A percentile compares a stretch with the other conserved stretches of the same genome.
phyloP scores from a whole-genome alignment of 23 red algal species.

The Rhodosorus marinus region DNA sequence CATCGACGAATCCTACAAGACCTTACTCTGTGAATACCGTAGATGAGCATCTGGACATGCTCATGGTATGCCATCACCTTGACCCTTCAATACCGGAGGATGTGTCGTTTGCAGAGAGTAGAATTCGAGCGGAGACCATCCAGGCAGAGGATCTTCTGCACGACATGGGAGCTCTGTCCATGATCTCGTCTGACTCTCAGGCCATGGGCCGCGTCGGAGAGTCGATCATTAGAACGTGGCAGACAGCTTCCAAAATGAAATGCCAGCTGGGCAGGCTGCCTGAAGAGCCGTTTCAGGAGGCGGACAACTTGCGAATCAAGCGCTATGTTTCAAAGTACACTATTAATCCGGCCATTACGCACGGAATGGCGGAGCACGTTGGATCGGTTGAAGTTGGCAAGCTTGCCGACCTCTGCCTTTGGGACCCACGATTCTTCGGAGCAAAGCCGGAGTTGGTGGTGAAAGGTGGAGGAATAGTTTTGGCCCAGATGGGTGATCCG shows the following conservation, averaged over 20 bases:
- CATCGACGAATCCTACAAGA: constrained; percentile 1
- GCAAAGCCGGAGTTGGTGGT: background rate
- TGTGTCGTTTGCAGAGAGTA: background rate
- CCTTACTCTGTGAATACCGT: constrained; percentile 4
- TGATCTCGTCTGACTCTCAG: constrained; percentile 3
- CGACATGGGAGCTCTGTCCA: constrained; percentile 2
- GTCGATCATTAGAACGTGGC: background rate
- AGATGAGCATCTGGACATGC: constrained; percentile 7
- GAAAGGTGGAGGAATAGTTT: constrained; percentile 2
- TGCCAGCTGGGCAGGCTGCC: background rate
- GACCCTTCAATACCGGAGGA: constrained; percentile 1
- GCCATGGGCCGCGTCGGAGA: constrained; percentile 6
- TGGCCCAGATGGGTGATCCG: background rate
- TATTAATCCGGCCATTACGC: constrained; percentile 4
- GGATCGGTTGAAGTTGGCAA: constrained; percentile 1
- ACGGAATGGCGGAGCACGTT: background rate
- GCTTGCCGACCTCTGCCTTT: constrained; percentile 1
- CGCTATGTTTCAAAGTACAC: constrained; percentile 9
- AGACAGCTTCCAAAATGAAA: constrained; percentile 2
- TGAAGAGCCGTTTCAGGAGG: background rate
- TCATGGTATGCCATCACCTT: constrained; percentile 6
- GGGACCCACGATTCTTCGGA: constrained; percentile 5
- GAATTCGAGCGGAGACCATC: constrained; percentile 1
- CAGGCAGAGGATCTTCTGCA: constrained; percentile 2
- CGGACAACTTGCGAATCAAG: constrained; percentile 2